Conservation (phyloP, 305 asterid genomes). For the Salvia sclarea region DNA sequence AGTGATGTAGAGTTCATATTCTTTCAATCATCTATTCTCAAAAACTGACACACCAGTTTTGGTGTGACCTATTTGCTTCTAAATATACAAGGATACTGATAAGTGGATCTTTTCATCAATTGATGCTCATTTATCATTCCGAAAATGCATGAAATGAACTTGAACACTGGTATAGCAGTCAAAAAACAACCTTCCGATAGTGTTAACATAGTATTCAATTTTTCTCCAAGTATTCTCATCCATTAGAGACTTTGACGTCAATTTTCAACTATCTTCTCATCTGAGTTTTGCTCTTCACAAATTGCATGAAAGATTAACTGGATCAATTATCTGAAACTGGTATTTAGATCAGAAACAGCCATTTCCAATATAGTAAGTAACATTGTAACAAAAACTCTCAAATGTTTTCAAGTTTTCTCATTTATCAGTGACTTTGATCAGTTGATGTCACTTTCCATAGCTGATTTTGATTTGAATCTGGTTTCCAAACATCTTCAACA, state of each 20-base stretch:
- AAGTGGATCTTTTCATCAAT: background rate
- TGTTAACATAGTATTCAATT: background rate
- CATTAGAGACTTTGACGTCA: background rate
- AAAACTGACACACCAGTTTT: constrained; percentile 16
- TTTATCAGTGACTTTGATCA: background rate
- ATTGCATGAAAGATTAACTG: background rate
- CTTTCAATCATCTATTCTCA: background rate
- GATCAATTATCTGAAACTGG: background rate
- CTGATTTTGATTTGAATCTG: constrained; percentile 7
- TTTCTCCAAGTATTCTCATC: background rate
- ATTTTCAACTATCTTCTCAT: background rate
- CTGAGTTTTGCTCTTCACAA: background rate
- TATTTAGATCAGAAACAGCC: background rate
- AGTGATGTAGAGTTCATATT: background rate
- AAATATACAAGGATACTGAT: background rate
- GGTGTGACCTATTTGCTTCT: constrained; percentile 8
- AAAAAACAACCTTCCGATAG: background rate
- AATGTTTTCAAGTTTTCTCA: background rate
- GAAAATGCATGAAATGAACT: constrained; percentile 1
- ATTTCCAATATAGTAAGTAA: background rate
- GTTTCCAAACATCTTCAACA: constrained; percentile 4
- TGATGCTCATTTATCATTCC: constrained; percentile 1
- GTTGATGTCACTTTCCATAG: background rate
- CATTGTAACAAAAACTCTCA: no score
- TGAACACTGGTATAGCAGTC: background rate